These are phyloP conservation scores for Emergomyces orientalis DNA, from an alignment of 2,329 filamentous ascomycete genomes.

Conservation along the genomic window DNA sequence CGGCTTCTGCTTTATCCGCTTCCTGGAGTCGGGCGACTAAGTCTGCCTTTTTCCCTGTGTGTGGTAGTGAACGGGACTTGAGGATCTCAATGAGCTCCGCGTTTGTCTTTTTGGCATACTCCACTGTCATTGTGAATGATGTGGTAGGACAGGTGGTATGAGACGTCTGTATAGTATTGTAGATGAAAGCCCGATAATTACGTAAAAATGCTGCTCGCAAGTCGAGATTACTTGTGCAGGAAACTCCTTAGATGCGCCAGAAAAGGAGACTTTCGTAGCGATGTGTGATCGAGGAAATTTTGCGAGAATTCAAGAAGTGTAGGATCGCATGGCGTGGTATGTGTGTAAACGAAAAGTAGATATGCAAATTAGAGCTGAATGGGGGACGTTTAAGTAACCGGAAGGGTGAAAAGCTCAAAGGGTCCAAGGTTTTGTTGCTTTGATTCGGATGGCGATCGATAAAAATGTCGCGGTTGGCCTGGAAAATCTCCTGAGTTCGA, in stretches of 20 bases:
- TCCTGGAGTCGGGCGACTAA: constrained; percentile 40
- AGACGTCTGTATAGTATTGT: not conserved
- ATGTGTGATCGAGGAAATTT: not conserved
- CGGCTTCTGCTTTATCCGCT: constrained; percentile 37
- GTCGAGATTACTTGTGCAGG: not conserved
- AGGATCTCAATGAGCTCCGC: constrained; percentile 42
- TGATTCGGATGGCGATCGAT: not conserved
- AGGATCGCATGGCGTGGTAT: not conserved
- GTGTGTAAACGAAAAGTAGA: not conserved
- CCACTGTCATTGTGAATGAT: constrained; percentile 28
- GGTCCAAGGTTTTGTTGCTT: not conserved
- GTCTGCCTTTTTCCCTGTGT: constrained; percentile 43
- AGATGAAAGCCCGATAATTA: not conserved
- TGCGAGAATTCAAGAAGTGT: not conserved
- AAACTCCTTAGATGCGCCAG: not conserved
- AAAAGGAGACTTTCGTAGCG: not conserved
- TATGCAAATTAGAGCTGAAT: not conserved
- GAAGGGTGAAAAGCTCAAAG: not conserved
- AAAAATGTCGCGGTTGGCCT: not conserved
- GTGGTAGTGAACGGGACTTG: constrained; percentile 39
- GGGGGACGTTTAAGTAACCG: not conserved
- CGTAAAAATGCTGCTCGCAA: not conserved
- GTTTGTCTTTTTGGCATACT: constrained; percentile 44
- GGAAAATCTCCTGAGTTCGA: constrained; percentile 4
- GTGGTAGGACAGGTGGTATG: not conserved